Evolutionary conservation across 1,139 yeast genomes (phyloP).

Genomic region (Protomyces pachydermus): DNA sequence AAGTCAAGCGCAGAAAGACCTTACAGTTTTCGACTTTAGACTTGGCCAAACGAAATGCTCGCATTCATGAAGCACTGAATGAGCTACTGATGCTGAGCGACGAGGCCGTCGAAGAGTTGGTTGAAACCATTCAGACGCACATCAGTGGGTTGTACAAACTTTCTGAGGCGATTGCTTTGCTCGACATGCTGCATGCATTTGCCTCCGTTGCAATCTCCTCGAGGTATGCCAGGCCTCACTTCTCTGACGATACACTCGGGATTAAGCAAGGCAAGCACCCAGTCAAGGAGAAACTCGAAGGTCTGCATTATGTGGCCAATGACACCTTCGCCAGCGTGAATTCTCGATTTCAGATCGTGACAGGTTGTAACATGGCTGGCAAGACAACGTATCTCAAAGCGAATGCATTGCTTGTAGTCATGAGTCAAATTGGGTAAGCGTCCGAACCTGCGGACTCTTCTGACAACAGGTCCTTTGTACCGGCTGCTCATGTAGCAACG

Average conservation of each 20-base stretch:
- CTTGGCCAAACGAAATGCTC: slow-evolving; percentile 44
- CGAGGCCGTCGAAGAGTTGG: slow-evolving; percentile 40
- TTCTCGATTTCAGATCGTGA: slow-evolving; percentile 52
- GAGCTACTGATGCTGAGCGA: slow-evolving; percentile 47
- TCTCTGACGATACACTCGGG: slow-evolving; percentile 35
- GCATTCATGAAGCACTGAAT: slow-evolving; percentile 42
- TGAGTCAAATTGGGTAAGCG: slow-evolving; percentile 72
- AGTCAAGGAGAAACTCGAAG: slow-evolving; percentile 53
- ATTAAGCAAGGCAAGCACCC: slow-evolving; percentile 65
- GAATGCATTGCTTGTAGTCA: slow-evolving; percentile 53
- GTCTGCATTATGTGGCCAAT: slow-evolving; percentile 60
- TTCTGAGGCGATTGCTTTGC: slow-evolving; percentile 46
- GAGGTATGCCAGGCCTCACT: slow-evolving; percentile 33
- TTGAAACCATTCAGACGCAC: slow-evolving; percentile 35
- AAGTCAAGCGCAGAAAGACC: slow-evolving; percentile 36
- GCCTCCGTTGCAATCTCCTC: slow-evolving; percentile 37
- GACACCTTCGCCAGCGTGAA: slow-evolving; percentile 50
- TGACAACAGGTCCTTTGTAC: slow-evolving; percentile 54
- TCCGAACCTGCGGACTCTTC: background rate
- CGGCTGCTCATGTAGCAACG: slow-evolving; percentile 47
- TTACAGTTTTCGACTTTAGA: slow-evolving; percentile 46
- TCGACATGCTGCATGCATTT: slow-evolving; percentile 46
- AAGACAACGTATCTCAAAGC: slow-evolving; percentile 64
- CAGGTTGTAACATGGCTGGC: slow-evolving; percentile 78
- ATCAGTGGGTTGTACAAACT: slow-evolving; percentile 44